Conservation (phyloP, 202 grass and related monocot species). For the Zoysia matrella region DNA sequence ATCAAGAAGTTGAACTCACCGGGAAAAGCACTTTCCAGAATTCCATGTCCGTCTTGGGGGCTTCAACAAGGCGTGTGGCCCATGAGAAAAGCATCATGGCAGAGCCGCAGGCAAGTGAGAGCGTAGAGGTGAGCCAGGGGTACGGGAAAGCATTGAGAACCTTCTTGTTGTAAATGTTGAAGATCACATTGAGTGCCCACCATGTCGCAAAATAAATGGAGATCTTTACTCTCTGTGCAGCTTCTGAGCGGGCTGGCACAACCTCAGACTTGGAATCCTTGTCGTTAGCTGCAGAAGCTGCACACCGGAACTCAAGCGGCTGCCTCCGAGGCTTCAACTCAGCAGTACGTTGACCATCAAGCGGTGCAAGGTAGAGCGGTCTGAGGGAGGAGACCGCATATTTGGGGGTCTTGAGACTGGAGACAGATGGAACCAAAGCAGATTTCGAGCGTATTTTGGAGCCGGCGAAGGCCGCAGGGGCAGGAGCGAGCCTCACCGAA, state of each 20-base stretch:
- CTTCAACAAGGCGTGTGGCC: conserved; percentile 71
- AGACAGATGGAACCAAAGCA: conserved; percentile 35
- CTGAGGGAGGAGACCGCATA: conserved; percentile 54
- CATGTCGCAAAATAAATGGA: conserved; percentile 87
- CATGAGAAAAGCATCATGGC: conserved; percentile 89
- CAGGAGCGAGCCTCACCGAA: conserved; percentile 50
- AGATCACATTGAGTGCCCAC: conserved; percentile 95
- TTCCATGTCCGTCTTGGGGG: conserved; percentile 74
- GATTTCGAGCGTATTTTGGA: conserved; percentile 51
- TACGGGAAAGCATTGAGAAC: conserved; percentile 92
- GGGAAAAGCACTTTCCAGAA: conserved; percentile 93
- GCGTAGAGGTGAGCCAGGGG: conserved; percentile 89
- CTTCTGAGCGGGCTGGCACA: conserved; percentile 41
- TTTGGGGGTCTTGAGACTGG: conserved; percentile 41
- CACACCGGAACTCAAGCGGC: conserved; percentile 48
- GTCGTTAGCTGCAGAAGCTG: conserved; percentile 65
- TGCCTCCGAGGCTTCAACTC: conserved; percentile 47
- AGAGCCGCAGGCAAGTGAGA: conserved; percentile 71
- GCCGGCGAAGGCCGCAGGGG: conserved; percentile 33
- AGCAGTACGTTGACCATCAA: conserved; percentile 34
- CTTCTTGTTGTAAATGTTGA: conserved; percentile 98
- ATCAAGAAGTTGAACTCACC: conserved; percentile 49
- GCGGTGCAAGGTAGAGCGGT: conserved; percentile 66
- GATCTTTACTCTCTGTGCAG: conserved; percentile 70
- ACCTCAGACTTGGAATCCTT: conserved; percentile 54